Conservation (phyloP, 2,329 filamentous ascomycete genomes). For the Graphiopsis chlorocephala region DNA sequence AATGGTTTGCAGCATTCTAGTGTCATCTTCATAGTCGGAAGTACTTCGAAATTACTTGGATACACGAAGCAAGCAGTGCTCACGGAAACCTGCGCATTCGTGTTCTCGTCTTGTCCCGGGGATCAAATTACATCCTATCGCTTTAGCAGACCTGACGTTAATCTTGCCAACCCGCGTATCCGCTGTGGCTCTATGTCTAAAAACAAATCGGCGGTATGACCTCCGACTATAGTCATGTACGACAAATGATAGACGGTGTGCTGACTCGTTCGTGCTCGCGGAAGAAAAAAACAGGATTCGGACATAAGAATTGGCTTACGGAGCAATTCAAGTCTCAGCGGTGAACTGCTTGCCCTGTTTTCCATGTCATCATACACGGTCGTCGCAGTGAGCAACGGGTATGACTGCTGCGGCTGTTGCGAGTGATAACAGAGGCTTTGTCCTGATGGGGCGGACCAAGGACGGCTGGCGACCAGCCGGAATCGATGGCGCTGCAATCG, state of each 20-base stretch:
- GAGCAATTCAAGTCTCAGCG: neutral
- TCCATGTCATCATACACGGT: conserved; percentile 4
- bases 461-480: neutral
- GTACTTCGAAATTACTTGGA: neutral
- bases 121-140: neutral
- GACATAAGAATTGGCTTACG: neutral
- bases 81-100: neutral
- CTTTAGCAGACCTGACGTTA: neutral
- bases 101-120: neutral
- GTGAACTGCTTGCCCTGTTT: neutral
- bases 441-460: neutral
- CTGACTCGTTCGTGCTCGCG: neutral
- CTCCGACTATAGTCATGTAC: conserved; percentile 13
- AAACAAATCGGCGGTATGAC: neutral
- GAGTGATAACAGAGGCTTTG: neutral
- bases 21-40: neutral
- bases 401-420: neutral
- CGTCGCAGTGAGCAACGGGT: neutral
- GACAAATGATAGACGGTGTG: conserved; percentile 5
- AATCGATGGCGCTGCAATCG: conserved; percentile 2
- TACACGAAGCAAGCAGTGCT: neutral
- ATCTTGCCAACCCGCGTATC: neutral
- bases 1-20: neutral
- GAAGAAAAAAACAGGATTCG: neutral
- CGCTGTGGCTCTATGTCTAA: neutral